These are phyloP conservation scores for Verticillium dahliae DNA, from an alignment of 2,329 filamentous ascomycete genomes.

Conservation along the genomic window DNA sequence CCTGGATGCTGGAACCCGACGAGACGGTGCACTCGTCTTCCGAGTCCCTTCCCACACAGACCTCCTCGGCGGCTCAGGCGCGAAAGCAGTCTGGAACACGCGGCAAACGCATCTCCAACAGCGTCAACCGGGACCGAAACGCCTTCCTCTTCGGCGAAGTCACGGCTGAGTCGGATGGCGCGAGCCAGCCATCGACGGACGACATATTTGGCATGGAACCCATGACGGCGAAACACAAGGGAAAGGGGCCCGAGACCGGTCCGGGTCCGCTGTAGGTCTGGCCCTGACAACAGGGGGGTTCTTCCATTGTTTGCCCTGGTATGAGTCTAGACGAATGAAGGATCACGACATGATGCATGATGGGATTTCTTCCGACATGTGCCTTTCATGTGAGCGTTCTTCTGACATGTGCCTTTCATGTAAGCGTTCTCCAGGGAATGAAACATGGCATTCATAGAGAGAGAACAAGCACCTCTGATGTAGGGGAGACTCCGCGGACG, in stretches of 20 bases:
- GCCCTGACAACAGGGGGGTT: background rate
- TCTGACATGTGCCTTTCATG: no score
- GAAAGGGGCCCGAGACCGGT: conserved; percentile 3
- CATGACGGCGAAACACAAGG: conserved; percentile 17
- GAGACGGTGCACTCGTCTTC: conserved; percentile 21
- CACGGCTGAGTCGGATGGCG: conserved; percentile 25
- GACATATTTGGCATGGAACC: conserved; percentile 52
- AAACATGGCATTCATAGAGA: no score
- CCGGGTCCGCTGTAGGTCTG: background rate
- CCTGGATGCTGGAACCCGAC: conserved; percentile 68
- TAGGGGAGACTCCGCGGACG: no score
- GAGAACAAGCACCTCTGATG: no score
- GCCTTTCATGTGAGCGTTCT: no score
- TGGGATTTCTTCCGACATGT: background rate
- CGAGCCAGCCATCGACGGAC: conserved; percentile 30
- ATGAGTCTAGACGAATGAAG: background rate
- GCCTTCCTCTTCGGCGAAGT: conserved; percentile 55
- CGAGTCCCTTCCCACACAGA: background rate
- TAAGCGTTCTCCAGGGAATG: no score
- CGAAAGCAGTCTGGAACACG: conserved; percentile 6
- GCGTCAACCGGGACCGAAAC: conserved; percentile 45
- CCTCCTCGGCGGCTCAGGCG: background rate
- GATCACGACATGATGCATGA: background rate
- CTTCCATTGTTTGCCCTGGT: background rate
- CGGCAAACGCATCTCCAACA: conserved; percentile 34